These are phyloP conservation scores for Yarrowia bubula DNA, from an alignment of 805 yeast species.

Conservation along the genomic window DNA sequence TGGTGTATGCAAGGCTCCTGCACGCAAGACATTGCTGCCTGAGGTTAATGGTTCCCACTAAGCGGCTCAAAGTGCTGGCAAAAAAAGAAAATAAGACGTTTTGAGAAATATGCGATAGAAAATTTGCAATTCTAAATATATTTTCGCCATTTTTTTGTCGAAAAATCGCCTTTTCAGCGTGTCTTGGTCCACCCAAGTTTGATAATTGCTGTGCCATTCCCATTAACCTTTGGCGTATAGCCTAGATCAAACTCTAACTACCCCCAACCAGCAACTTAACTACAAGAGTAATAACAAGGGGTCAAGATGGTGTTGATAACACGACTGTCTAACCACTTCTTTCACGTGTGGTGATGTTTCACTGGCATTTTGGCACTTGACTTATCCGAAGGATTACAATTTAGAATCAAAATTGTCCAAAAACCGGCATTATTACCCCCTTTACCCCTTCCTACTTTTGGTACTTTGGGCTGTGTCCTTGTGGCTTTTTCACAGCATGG, in stretches of 20 bases:
- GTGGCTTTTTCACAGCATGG: too few relatives aligned
- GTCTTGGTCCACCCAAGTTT: not conserved
- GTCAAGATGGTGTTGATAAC: not conserved
- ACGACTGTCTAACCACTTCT: too few relatives aligned
- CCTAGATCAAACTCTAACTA: not conserved
- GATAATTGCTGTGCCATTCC: not conserved
- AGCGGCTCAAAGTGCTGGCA: not conserved
- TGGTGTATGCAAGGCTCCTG: conserved; percentile 15
- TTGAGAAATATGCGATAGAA: not conserved
- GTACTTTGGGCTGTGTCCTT: too few relatives aligned
- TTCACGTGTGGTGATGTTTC: not conserved
- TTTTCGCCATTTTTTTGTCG: not conserved
- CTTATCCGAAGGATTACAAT: too few relatives aligned
- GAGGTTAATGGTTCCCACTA: not conserved
- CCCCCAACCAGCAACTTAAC: conserved; percentile 6
- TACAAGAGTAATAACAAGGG: not conserved
- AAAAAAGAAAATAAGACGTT: too few relatives aligned
- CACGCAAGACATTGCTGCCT: conserved; percentile 17
- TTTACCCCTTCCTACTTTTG: too few relatives aligned
- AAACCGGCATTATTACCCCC: too few relatives aligned
- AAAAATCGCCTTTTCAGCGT: too few relatives aligned
- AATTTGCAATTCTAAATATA: not conserved
- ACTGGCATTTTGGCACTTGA: too few relatives aligned
- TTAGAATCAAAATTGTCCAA: too few relatives aligned
- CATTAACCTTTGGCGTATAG: not conserved